A percentile compares a stretch with the other conserved stretches of the same genome.
Evolutionary conservation across 805 yeast species (phyloP).

Genomic region (Barnettozyma siamensis): DNA sequence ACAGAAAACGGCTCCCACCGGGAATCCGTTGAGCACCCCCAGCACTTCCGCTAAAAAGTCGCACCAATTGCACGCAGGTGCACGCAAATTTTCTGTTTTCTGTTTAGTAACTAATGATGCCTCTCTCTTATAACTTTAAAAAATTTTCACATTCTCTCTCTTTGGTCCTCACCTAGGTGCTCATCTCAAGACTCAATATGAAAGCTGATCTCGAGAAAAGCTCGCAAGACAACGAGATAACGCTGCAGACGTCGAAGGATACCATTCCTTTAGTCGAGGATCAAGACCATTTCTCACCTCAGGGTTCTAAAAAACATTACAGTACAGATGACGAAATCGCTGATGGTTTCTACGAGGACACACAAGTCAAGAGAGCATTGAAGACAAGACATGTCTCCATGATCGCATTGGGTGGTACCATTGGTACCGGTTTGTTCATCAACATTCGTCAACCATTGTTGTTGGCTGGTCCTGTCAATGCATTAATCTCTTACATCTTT

Average conservation of each 20-base stretch:
- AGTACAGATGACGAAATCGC: background rate
- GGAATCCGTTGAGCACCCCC: too few relatives aligned
- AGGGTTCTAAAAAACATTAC: background rate
- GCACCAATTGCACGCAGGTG: too few relatives aligned
- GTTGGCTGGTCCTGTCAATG: conserved; percentile 65
- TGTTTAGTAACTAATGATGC: background rate
- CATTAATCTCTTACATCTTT: conserved; percentile 60
- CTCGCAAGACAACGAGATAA: background rate
- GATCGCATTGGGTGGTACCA: conserved; percentile 77
- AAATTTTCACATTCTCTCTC: background rate
- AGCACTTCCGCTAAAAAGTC: too few relatives aligned
- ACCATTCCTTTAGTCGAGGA: background rate
- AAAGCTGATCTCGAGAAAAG: background rate
- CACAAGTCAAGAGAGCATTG: conserved; percentile 48
- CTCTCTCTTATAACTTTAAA: background rate
- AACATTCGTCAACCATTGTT: conserved; percentile 52
- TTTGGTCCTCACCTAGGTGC: background rate
- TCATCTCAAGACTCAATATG: too few relatives aligned
- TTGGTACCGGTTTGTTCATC: conserved; percentile 73
- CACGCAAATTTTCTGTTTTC: too few relatives aligned
- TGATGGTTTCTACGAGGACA: conserved; percentile 7
- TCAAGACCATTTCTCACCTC: background rate
- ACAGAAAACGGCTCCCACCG: too few relatives aligned
- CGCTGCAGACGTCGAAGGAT: background rate
- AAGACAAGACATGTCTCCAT: conserved; percentile 65